Base-by-base conservation (phyloP, 352 stramenopile species). In the Elongisporangium senticosum region DNA sequence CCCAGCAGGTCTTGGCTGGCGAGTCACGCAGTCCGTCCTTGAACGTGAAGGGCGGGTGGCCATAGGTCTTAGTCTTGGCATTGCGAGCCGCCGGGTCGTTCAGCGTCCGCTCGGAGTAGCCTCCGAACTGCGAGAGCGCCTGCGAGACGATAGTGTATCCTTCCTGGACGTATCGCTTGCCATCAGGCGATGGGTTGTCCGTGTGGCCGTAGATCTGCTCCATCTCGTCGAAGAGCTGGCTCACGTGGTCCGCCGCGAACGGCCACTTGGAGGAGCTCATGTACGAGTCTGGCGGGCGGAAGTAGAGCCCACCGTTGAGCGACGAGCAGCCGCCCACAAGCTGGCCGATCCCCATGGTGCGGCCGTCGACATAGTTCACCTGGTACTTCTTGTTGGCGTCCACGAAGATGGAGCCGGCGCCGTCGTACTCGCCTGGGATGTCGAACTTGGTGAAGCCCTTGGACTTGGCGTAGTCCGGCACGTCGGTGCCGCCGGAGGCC, bases 281-380 rank as follows among this genome's bases (percentile, higher is more conserved):
- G 52, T 82, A 86, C 61, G 63, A 64, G 52, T 86, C 69, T 0
- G 76, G 72, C 7, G 76, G 85, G 33, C 80, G 77, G 56, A 93
- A 86, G 66, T 91, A 93, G 22, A 95, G 73, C 68, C 79, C 81
- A 22, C 63, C 81, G 51, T 92, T 95, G 56, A 94, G 75, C 14
- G 77, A 88, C 47, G 75, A 89, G 56, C 71, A 91, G 13, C 86
- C 87, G 28, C 83, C 87, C 15, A 96, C 58, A 23, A 80, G 67
- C 59, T 90, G 89, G 21, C 85, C 87, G 17, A 85, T 64, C 62
- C 67, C 85, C 63, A 80, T 68, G 49, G 77, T 65, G 13, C 72
- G 59, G n/a, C 59, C 51, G 11, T 68, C 53, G 19, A 83, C 66
- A 59, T 68, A 87, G 23, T 86, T 71, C 17, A 69, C 63, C 10